These are phyloP conservation scores for Dactylonectria estremocensis DNA, from an alignment of 2,329 filamentous ascomycete species.

Conservation along the genomic window DNA sequence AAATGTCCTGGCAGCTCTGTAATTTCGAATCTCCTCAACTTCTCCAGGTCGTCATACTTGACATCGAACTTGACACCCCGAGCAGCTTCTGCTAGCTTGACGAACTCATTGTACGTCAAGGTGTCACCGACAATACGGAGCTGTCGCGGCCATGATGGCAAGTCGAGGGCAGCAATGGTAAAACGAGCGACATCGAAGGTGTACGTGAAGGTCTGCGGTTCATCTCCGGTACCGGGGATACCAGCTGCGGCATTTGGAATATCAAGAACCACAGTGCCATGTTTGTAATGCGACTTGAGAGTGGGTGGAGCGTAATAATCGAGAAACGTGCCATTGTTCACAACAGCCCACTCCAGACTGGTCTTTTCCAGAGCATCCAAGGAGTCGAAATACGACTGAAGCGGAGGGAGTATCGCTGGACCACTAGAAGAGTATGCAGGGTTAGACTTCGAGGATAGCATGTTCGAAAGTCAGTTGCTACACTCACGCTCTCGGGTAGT, in stretches of 20 bases:
- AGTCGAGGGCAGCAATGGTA: conserved; percentile 6
- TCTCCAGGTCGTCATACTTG: conserved; percentile 8
- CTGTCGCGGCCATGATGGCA: conserved; percentile 4
- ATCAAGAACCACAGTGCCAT: conserved; percentile 11
- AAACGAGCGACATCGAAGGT: conserved; percentile 9
- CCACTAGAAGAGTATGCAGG: not conserved
- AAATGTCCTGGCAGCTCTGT: conserved; percentile 12
- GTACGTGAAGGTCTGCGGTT: conserved; percentile 8
- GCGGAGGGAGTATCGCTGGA: conserved; percentile 7
- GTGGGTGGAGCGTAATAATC: conserved; percentile 13
- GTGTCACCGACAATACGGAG: conserved; percentile 7
- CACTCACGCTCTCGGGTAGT: conserved; percentile 4
- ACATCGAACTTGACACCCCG: conserved; percentile 8
- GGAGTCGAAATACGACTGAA: conserved; percentile 19
- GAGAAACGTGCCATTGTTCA: conserved; percentile 18
- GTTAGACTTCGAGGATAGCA: not conserved
- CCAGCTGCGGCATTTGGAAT: conserved; percentile 7
- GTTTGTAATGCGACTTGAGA: conserved; percentile 4
- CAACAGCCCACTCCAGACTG: conserved; percentile 15
- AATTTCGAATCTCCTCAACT: conserved; percentile 1
- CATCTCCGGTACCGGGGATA: conserved; percentile 10
- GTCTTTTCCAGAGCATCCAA: conserved; percentile 5
- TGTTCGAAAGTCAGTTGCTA: not conserved
- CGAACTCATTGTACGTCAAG: conserved; percentile 10
- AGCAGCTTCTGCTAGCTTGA: conserved; percentile 3